Evolutionary conservation across 805 yeast species (phyloP), one percentile per base, ranked within the genome.

Genomic region (Pichia ethanolica): DNA sequence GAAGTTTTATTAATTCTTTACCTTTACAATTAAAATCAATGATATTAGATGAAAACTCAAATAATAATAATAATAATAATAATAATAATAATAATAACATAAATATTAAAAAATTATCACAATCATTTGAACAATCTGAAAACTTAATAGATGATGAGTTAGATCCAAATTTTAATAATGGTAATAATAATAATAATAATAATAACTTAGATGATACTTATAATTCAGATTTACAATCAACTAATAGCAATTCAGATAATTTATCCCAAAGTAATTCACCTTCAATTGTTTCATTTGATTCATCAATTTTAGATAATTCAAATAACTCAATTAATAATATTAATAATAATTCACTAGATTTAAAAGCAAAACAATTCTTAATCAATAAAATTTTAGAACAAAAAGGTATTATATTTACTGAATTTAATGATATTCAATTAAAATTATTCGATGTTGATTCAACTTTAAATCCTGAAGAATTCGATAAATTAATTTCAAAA

Each of bases 361-460:
- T 26, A 8, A 45, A 42, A 13, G 53, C 53, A 10, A 44, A 48
- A 35, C 52, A 47, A 6, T 47, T 46, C 14, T 35, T 58, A 2
- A 39, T 56, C 20, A 49, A 50, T 7, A 56, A 50, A 35, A 46
- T 62, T 20, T 26, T 44, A 4, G 54, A 53, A 32, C 61, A 57
- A 43, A 62, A 59, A 39, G 66, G 66, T 5, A 53, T 62, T 10
- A 53, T 61, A 10, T 61, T 58, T 42, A 59, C 65, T 1, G 61
- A 62, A 44, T 52, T 50, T 33, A 52, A 53, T 38, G 61, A 57
- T n/a, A 57, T 60, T 25, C 64, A 62, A 43, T 48, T 62, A 34
- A 60, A 56, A 43, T 47, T 60, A 14, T 61, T 61, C 43, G 66
- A 62, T 45, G 65, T 61, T 7, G 65, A 61, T 36, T 60, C 63